Evolutionary conservation across 148 eudicot genomes (phyloP).

Genomic region (Fagopyrum homotropicum): DNA sequence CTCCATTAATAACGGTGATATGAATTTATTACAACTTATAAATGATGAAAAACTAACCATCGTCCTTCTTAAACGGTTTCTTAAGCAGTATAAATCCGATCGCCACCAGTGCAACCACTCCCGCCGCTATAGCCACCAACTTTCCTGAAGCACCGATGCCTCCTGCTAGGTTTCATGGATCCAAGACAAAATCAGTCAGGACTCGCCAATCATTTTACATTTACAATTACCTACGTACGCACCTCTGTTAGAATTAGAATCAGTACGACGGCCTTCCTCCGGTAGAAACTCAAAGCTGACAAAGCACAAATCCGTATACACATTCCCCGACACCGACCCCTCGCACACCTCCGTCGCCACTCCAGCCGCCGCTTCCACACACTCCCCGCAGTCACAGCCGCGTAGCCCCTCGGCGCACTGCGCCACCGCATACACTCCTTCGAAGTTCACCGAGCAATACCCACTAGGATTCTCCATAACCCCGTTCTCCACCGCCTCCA

Average conservation of each 20-base stretch:
- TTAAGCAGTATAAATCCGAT: background rate
- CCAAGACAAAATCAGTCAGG: background rate
- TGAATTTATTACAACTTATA: background rate
- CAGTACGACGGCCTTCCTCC: background rate
- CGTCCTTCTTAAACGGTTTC: constrained; percentile 2
- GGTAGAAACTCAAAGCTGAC: constrained; percentile 6
- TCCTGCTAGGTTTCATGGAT: background rate
- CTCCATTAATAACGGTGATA: background rate
- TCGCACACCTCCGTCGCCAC: constrained; percentile 1
- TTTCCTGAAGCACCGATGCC: constrained; percentile 7
- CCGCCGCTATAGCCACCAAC: constrained; percentile 8
- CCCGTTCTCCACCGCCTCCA: constrained; percentile 7
- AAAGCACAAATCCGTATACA: background rate
- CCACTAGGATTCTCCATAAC: background rate
- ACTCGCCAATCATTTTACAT: background rate
- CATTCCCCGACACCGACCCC: background rate
- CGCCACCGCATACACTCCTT: constrained; percentile 2
- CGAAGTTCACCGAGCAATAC: background rate
- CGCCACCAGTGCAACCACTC: constrained; percentile 7
- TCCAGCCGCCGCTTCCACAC: constrained; percentile 1
- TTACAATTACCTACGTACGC: background rate
- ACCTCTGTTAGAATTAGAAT: constrained; percentile 3
- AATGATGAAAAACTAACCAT: constrained; percentile 3
- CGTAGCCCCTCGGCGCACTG: constrained; percentile 7
- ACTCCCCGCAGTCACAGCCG: constrained; percentile 9